Evolutionary conservation across 208 protist species (phyloP).

Genomic region (Crithidia bombi): DNA sequence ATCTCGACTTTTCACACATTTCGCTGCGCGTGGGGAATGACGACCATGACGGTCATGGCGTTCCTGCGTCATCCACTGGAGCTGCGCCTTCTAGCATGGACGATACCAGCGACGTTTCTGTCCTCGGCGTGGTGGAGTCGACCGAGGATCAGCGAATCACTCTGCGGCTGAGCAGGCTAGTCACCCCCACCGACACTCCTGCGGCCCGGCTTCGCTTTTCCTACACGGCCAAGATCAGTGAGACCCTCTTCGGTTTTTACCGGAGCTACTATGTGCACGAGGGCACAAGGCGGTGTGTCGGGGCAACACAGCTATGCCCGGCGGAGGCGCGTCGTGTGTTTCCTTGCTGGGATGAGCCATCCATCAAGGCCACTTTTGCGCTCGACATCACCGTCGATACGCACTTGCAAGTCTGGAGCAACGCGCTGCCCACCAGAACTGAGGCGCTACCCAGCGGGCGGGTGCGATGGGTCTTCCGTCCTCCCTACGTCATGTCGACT

Average conservation of each 20-base stretch:
- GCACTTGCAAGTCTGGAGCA: constrained; percentile 83
- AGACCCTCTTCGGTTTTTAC: constrained; percentile 94
- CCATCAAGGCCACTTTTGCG: constrained; percentile 94
- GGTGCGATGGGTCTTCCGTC: constrained; percentile 58
- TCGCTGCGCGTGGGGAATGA: constrained; percentile 12
- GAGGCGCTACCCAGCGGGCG: constrained; percentile 27
- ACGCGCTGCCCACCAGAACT: constrained; percentile 67
- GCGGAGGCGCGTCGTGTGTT: constrained; percentile 93
- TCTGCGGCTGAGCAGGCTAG: constrained; percentile 13
- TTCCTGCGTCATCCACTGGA: neutral
- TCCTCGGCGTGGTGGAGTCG: constrained; percentile 36
- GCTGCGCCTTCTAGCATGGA: neutral
- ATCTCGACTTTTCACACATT: constrained; percentile 52
- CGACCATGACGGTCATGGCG: neutral
- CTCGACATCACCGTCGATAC: constrained; percentile 83
- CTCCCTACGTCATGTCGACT: constrained; percentile 92
- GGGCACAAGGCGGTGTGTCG: constrained; percentile 65
- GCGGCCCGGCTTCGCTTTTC: constrained; percentile 67
- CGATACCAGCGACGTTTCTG: constrained; percentile 12
- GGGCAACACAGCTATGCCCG: constrained; percentile 93
- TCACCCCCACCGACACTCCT: constrained; percentile 28
- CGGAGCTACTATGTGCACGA: constrained; percentile 87
- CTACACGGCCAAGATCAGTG: constrained; percentile 92
- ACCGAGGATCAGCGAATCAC: constrained; percentile 42
- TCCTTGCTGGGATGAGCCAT: constrained; percentile 96